Percentiles rank a stretch among this genome's conserved stretches.
These are phyloP conservation scores for Rhododendron ferrugineum DNA, from an alignment of 148 eudicot genomes.

Conservation along the genomic window DNA sequence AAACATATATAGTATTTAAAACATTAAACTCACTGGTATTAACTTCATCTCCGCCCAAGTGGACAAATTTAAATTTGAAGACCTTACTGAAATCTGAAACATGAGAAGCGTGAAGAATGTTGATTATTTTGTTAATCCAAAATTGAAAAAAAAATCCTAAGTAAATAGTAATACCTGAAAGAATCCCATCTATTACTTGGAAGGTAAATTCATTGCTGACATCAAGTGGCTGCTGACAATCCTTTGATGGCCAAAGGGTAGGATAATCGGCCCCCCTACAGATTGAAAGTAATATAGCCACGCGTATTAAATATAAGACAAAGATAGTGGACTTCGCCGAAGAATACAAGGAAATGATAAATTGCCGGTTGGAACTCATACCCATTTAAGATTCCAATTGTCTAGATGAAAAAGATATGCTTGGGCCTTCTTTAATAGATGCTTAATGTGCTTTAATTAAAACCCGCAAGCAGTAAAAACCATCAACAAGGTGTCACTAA, in stretches of 20 bases:
- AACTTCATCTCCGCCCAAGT: constrained; percentile 98
- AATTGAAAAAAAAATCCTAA: neutral
- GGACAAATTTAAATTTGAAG: constrained; percentile 75
- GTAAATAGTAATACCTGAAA: constrained; percentile 48
- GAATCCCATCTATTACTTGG: constrained; percentile 76
- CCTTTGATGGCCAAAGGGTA: constrained; percentile 67
- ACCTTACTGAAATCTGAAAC: constrained; percentile 87
- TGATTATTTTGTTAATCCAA: neutral
- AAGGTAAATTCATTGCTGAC: constrained; percentile 91
- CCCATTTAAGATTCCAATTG: neutral
- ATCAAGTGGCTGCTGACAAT: constrained; percentile 87
- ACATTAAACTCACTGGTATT: constrained; percentile 53
- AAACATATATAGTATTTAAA: neutral
- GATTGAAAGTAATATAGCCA: neutral
- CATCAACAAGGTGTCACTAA: neutral
- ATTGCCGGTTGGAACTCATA: neutral
- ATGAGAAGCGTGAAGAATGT: constrained; percentile 9
- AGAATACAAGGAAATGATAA: neutral
- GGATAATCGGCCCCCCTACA: constrained; percentile 83
- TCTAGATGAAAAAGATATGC: neutral
- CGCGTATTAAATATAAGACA: neutral
- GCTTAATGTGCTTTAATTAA: neutral
- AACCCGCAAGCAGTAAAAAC: neutral
- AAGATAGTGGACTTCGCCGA: neutral
- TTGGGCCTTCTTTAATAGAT: neutral